phyloP scores from a whole-genome alignment of 2,329 filamentous ascomycete species.

The Fusarium staphyleae region DNA sequence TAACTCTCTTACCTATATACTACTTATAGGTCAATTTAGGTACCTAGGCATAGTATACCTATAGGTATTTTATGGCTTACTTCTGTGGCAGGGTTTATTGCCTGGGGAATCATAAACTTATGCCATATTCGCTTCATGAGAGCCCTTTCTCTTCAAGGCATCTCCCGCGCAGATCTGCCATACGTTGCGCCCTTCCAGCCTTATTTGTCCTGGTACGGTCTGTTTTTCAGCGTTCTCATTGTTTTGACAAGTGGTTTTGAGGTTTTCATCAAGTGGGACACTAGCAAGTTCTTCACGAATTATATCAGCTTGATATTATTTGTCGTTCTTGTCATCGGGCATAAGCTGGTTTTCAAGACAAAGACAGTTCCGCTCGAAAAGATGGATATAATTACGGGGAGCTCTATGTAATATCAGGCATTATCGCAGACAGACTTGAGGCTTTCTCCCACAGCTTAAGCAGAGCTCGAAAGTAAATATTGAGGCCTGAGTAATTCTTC shows the following conservation, averaged over 20 bases:
- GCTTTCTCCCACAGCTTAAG: too few species aligned
- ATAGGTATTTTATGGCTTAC: too few species aligned
- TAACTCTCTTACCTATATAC: too few species aligned
- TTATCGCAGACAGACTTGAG: not conserved
- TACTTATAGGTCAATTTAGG: too few species aligned
- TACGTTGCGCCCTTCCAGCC: conserved; percentile 50
- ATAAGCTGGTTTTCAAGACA: conserved; percentile 4
- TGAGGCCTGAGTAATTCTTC: too few species aligned
- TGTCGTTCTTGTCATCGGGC: not conserved
- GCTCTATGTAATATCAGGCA: not conserved
- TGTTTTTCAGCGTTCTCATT: conserved; percentile 44
- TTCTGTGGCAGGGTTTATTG: conserved; percentile 51
- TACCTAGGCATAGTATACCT: too few species aligned
- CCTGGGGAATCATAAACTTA: conserved; percentile 50
- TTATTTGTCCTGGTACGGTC: conserved; percentile 47
- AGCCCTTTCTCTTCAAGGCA: conserved; percentile 48
- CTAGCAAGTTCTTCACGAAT: conserved; percentile 4
- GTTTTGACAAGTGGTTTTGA: conserved; percentile 61
- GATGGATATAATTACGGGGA: conserved; percentile 5
- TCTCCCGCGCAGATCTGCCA: conserved; percentile 45
- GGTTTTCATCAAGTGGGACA: conserved; percentile 8
- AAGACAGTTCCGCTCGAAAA: not conserved
- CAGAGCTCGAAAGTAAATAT: too few species aligned
- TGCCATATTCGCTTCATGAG: conserved; percentile 50
- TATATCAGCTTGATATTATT: conserved; percentile 5